Percentiles rank a stretch among this genome's conserved stretches.
Evolutionary conservation across 1,284 basidiomycete species (phyloP).

Genomic region (Tetrapyrgos nigripes): DNA sequence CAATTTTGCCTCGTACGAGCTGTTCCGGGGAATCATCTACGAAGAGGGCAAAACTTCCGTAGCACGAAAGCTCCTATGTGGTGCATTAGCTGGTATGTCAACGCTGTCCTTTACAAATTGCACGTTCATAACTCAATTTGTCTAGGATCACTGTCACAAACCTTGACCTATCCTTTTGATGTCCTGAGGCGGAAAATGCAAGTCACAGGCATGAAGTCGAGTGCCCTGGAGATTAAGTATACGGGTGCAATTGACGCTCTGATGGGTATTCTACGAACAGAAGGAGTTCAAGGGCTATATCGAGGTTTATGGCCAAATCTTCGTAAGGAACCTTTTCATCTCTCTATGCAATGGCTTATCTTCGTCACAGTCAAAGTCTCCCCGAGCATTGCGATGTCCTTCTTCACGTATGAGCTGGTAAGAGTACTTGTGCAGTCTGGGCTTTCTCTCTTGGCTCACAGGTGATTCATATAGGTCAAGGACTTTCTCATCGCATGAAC

Average conservation of each 20-base stretch:
- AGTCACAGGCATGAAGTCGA: constrained; percentile 83
- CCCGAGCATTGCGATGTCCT: constrained; percentile 90
- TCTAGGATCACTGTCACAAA: constrained; percentile 87
- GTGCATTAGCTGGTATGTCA: constrained; percentile 74
- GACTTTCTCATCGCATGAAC: constrained; percentile 29
- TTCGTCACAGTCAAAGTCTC: constrained; percentile 78
- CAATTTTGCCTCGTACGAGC: constrained; percentile 85
- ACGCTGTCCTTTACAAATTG: not conserved
- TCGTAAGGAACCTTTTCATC: constrained; percentile 58
- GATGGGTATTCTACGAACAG: constrained; percentile 69
- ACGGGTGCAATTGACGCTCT: constrained; percentile 83
- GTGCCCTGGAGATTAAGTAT: constrained; percentile 70
- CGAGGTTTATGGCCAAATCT: constrained; percentile 93
- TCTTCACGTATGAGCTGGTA: constrained; percentile 81
- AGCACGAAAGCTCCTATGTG: constrained; percentile 72
- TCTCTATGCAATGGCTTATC: constrained; percentile 5
- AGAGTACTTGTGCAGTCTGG: constrained; percentile 42
- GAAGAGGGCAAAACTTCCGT: constrained; percentile 76
- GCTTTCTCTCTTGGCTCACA: too few species aligned
- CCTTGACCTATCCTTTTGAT: constrained; percentile 95
- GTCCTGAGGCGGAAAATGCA: constrained; percentile 96
- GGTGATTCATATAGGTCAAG: constrained; percentile 38
- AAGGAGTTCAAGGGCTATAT: constrained; percentile 82
- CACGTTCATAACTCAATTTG: not conserved
- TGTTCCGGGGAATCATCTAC: constrained; percentile 72